Percentiles rank a stretch among this genome's conserved stretches.
Conservation (phyloP, 2,329 filamentous ascomycete genomes). For the Phoma herbarum region DNA sequence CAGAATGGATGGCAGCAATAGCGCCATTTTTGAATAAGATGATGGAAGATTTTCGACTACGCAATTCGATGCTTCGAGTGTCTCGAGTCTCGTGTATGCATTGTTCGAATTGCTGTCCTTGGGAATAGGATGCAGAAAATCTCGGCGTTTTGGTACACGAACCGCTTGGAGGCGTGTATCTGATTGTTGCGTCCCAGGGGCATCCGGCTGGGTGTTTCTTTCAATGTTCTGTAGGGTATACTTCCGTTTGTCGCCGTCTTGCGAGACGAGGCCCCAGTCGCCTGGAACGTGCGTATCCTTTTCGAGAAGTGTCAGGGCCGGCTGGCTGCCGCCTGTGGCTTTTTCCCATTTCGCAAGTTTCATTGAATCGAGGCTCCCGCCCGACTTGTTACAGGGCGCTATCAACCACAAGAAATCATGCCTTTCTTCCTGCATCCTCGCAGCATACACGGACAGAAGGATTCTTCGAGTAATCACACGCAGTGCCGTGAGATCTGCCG, state of each 20-base stretch:
- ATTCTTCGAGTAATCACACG: constrained; percentile 39
- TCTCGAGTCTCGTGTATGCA: constrained; percentile 56
- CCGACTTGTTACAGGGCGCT: constrained; percentile 31
- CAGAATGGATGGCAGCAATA: constrained; percentile 76
- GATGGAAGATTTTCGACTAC: constrained; percentile 58
- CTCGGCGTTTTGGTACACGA: constrained; percentile 63
- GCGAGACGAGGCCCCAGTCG: constrained; percentile 38
- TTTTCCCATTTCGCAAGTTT: constrained; percentile 30
- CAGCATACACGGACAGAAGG: constrained; percentile 32
- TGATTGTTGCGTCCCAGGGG: neutral
- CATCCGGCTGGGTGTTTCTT: neutral
- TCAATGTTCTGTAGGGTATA: constrained; percentile 28
- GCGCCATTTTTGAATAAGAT: constrained; percentile 58
- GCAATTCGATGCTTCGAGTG: constrained; percentile 60
- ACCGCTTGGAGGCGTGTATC: constrained; percentile 27
- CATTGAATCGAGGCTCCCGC: constrained; percentile 10
- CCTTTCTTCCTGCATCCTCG: constrained; percentile 32
- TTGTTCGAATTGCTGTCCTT: constrained; percentile 24
- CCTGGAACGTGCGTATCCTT: neutral
- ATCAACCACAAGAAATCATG: constrained; percentile 46
- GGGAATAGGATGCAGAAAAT: constrained; percentile 63
- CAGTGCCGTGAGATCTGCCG: constrained; percentile 31
- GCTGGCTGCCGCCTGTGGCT: constrained; percentile 20
- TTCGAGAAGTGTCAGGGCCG: constrained; percentile 28
- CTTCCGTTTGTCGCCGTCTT: constrained; percentile 32